Evolutionary conservation across 805 yeast species (phyloP).

Genomic region (Candida suzukii): DNA sequence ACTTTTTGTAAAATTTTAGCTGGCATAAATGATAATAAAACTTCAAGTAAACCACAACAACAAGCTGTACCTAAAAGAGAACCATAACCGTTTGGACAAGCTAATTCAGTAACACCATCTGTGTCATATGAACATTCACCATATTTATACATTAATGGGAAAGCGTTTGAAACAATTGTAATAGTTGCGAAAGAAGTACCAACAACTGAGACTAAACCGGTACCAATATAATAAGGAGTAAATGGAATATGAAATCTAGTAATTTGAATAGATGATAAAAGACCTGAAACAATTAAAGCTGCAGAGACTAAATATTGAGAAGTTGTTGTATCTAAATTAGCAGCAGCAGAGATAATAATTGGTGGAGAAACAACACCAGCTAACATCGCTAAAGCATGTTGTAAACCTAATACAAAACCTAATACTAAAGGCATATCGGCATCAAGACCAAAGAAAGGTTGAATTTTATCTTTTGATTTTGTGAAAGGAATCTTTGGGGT

Average conservation of each 20-base stretch:
- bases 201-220: conserved; percentile 84
- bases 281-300: conserved; percentile 61
- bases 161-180: conserved; percentile 65
- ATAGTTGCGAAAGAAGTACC: conserved; percentile 90
- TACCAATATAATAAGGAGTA: conserved; percentile 75
- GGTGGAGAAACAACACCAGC: conserved; percentile 90
- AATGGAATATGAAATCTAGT: conserved; percentile 70
- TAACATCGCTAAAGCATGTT: conserved; percentile 84
- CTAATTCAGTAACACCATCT: conserved; percentile 57
- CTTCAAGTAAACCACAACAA: conserved; percentile 69
- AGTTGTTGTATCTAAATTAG: conserved; percentile 43
- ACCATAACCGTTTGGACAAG: conserved; percentile 92
- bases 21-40: conserved; percentile 70
- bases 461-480: conserved; percentile 38
- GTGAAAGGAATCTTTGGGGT: conserved; percentile 74
- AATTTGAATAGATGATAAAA: conserved; percentile 69
- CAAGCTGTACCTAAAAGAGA: conserved; percentile 77
- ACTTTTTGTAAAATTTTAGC: conserved; percentile 59
- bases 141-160: conserved; percentile 71
- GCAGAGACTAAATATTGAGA: conserved; percentile 67
- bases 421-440: conserved; percentile 75
- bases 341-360: conserved; percentile 56
- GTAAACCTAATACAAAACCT: conserved; percentile 75
- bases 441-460: conserved; percentile 79
- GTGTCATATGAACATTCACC: conserved; percentile 61